Base-by-base conservation (phyloP, 2,329 filamentous ascomycete species). In the Penicillium sp. region DNA sequence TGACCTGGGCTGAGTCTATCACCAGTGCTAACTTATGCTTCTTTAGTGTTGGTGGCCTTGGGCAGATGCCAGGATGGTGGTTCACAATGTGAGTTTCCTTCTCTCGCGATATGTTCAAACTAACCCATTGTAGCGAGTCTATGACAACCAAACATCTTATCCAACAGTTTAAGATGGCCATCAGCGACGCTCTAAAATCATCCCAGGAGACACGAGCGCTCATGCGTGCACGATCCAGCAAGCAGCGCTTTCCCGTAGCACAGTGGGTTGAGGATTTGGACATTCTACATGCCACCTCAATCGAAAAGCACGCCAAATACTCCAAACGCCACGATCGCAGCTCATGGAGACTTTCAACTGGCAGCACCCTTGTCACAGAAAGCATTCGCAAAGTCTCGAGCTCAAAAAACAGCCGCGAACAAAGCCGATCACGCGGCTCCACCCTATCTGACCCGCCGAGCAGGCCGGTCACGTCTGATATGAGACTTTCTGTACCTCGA, bases 61-160 rank as follows among this genome's bases (percentile, higher is more conserved):
- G 86, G 33, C 84, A 87, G 66, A 88, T 89, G 85, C 87, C 87
- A 19, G 87, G 87, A 33, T 88, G 86, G 82, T 89, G 86, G 86
- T 89, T 42, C 39, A 84, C 69, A 88, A 86, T 0, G 83, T 89
- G 19, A 42, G 39, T 42, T 42, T 22, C 11, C 1, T 22, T 10
- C 11, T 22, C 11, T 42, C n/a, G 5, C 3, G 2, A 42, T 42
- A 22, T 42, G 39, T 5, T 42, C 19, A 42, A 13, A 22, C 39
- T 42, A 42, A 42, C 19, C 9, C 19, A 22, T 42, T 22, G 10
- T 42, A 42, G 39, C 57, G 87, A 89, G 70, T 87, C 84, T 1
- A 85, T 81, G 10, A 83, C 84, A 1, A 86, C 85, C 0, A 80
- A 81, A 48, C 86, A 89, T 74, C 74, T 88, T 43, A 77, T 88